Base-by-base conservation (phyloP, 495 filamentous ascomycete genomes). In the Penicillium mononematosum region DNA sequence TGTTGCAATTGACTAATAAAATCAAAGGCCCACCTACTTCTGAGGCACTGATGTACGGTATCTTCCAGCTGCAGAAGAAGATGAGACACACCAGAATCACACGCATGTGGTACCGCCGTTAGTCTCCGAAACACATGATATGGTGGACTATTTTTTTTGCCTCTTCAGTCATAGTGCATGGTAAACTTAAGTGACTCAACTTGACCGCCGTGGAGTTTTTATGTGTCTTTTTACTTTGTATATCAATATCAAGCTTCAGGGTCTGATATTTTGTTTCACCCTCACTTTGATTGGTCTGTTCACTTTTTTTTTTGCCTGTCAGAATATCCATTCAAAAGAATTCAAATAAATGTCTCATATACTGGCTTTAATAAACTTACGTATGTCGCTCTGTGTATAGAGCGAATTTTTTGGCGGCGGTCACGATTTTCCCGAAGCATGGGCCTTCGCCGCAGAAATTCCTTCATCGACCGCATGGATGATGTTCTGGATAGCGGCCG, bases 21-120 rank as follows among this genome's bases (percentile, higher is more conserved):
- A 46, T 8, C 11, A 10, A 52, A 80, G 75, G 75, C 78, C 92
- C 92, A 46, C 92, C 92, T 24, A 96, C 92, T 9, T 85, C 83
- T 54, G 92, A 97, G 77, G 92, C 91, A 49, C 76, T 97, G 60
- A 95, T 96, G 89, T 96, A 95, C 73, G 92, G 91, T 43, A 90
- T 95, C 65, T 90, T 95, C 75, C 90, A 93, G 75, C 82, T 95
- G 60, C 90, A 95, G 79, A 88, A 92, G 79, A 96, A 95, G 83
- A 92, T 91, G 88, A 79, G 90, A 72, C 83, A 92, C 69, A 94
- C 91, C 32, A 73, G 75, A 51, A 80, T 80, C 58, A 80, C 77
- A 20, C 74, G 77, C 55, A 78, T 80, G 74, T 80, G 77, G 77
- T 80, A 80, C 64, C 68, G 77, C 41, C 75, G 76, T 61, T 77